A percentile compares a stretch with the other conserved stretches of the same genome.
Evolutionary conservation across 2,329 filamentous ascomycete species (phyloP).

Genomic region (Gnomoniopsis sp.): DNA sequence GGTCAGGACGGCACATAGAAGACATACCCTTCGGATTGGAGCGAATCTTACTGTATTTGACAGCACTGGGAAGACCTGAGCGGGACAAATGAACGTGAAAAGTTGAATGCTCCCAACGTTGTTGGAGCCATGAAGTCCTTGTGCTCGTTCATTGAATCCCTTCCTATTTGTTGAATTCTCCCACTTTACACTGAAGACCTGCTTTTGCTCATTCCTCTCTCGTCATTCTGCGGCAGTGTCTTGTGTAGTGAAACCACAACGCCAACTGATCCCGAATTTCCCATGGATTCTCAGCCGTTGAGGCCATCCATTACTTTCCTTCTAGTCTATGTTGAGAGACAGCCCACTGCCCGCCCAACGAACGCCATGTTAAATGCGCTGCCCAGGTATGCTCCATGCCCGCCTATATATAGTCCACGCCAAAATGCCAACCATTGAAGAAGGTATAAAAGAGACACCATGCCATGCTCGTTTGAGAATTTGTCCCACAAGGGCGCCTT

Average conservation of each 20-base stretch:
- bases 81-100: too few relatives aligned
- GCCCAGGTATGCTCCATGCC: background rate
- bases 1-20: background rate
- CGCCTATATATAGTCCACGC: background rate
- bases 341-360: conserved; percentile 7
- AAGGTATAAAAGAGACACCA: background rate
- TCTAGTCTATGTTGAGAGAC: conserved; percentile 7
- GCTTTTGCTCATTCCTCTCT: background rate
- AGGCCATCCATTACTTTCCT: background rate
- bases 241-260: background rate
- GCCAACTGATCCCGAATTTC: background rate
- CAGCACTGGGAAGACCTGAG: conserved; percentile 3
- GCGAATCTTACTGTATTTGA: background rate
- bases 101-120: background rate
- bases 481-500: background rate
- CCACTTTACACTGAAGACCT: too few relatives aligned
- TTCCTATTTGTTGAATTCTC: too few relatives aligned
- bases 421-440: background rate
- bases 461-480: conserved; percentile 9
- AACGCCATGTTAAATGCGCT: conserved; percentile 19
- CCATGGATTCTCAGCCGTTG: background rate
- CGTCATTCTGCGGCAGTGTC: too few relatives aligned
- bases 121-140: background rate
- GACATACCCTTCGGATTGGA: background rate
- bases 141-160: background rate